Evolutionary conservation across 78 protist genomes (phyloP).

Genomic region (Dictyostelium purpureum): DNA sequence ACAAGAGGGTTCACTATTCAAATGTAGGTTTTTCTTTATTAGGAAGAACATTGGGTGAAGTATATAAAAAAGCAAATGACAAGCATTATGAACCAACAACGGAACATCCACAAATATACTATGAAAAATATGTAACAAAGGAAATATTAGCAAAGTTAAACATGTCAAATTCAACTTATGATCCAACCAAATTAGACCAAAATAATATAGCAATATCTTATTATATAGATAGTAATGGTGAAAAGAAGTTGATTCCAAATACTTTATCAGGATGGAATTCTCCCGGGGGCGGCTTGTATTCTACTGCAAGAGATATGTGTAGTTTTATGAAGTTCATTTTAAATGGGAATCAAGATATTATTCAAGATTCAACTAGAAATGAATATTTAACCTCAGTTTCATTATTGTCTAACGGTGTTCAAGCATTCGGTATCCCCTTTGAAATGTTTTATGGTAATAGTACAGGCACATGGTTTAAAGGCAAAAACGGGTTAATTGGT

Average conservation of each 20-base stretch:
- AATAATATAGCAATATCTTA: constrained; percentile 18
- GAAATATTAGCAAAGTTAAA: constrained; percentile 31
- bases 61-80: not conserved
- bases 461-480: constrained; percentile 17
- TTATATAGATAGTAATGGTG: not conserved
- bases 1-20: constrained; percentile 13
- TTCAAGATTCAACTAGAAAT: not conserved
- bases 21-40: constrained; percentile 14
- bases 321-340: not conserved
- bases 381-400: not conserved
- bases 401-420: not conserved
- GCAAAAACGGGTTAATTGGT: constrained; percentile 25
- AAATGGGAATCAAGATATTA: not conserved
- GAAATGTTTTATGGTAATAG: not conserved
- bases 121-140: constrained; percentile 12
- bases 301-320: constrained; percentile 33
- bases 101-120: not conserved
- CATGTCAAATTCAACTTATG: constrained; percentile 16
- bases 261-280: constrained; percentile 59
- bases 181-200: not conserved
- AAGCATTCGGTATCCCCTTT: constrained; percentile 34
- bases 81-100: no score
- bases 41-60: constrained; percentile 11
- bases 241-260: not conserved
- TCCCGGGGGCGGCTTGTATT: constrained; percentile 42